Evolutionary conservation across 768 basidiomycete species (phyloP).

Genomic region (Lepiota brunneoincarnata): DNA sequence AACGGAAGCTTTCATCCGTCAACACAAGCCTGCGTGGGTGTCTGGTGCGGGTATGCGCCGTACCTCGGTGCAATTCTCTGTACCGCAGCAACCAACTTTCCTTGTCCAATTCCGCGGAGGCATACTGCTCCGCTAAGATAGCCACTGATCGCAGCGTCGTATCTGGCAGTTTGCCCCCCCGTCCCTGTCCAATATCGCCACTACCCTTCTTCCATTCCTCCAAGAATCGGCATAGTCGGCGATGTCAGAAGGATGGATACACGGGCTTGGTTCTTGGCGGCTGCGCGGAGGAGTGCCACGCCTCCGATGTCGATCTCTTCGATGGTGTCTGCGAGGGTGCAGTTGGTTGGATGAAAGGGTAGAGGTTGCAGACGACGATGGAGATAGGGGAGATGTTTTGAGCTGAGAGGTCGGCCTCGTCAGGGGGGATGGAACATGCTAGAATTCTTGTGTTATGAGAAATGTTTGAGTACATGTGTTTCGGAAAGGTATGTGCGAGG

Average conservation of each 20-base stretch:
- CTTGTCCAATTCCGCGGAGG: constrained; percentile 65
- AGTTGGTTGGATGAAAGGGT: constrained; percentile 91
- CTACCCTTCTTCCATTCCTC: constrained; percentile 64
- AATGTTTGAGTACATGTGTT: constrained; percentile 9
- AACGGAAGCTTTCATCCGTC: constrained; percentile 87
- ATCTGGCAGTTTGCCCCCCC: constrained; percentile 85
- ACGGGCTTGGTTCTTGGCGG: constrained; percentile 96
- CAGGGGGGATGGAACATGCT: constrained; percentile 87
- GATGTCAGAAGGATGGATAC: constrained; percentile 90
- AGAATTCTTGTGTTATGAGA: constrained; percentile 71
- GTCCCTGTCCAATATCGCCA: constrained; percentile 67
- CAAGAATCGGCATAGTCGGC: constrained; percentile 85
- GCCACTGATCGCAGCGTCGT: constrained; percentile 93
- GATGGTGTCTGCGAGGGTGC: constrained; percentile 88
- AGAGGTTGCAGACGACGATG: constrained; percentile 98
- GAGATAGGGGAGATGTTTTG: constrained; percentile 90
- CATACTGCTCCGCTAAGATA: constrained; percentile 98
- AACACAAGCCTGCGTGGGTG: constrained; percentile 96
- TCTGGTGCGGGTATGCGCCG: constrained; percentile 98
- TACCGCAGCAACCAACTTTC: constrained; percentile 62
- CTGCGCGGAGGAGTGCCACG: constrained; percentile 94
- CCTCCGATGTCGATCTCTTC: constrained; percentile 99
- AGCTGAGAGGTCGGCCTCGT: constrained; percentile 78
- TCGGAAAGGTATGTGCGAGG: neutral
- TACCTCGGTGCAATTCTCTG: constrained; percentile 89